phyloP scores from a whole-genome alignment of 768 basidiomycete species.

The Xerocomellus amylosporus region DNA sequence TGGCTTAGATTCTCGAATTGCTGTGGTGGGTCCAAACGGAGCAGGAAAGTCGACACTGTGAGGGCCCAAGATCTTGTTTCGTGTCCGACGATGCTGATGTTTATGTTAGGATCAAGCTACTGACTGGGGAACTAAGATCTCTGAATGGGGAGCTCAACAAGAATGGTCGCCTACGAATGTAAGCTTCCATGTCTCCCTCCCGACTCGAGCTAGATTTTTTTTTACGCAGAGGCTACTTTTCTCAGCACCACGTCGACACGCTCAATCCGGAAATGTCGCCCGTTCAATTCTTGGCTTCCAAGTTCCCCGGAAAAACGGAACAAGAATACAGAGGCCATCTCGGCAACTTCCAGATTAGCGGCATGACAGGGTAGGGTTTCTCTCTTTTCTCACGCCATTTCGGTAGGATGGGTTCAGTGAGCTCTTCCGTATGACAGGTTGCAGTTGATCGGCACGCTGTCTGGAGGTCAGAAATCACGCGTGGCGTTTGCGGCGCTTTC shows the following conservation, averaged over 20 bases:
- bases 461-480: conserved; percentile 94
- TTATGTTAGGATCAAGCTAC: conserved; percentile 74
- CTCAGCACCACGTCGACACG: conserved; percentile 95
- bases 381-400: not conserved
- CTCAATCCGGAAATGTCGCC: conserved; percentile 83
- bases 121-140: conserved; percentile 21
- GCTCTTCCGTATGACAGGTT: conserved; percentile 41
- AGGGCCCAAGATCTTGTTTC: conserved; percentile 23
- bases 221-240: conserved; percentile 75
- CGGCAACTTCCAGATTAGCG: conserved; percentile 96
- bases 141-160: conserved; percentile 74
- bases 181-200: conserved; percentile 25
- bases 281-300: conserved; percentile 88
- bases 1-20: conserved; percentile 90
- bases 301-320: conserved; percentile 91
- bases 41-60: conserved; percentile 95
- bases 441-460: conserved; percentile 87
- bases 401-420: not conserved
- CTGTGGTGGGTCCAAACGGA: conserved; percentile 93
- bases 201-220: not conserved
- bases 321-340: conserved; percentile 96
- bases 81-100: conserved; percentile 3
- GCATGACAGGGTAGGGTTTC: conserved; percentile 77
- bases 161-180: conserved; percentile 91
- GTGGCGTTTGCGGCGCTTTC: conserved; percentile 90